phyloP scores from a whole-genome alignment of 495 filamentous ascomycete genomes.

The Penicillium malachiteum region DNA sequence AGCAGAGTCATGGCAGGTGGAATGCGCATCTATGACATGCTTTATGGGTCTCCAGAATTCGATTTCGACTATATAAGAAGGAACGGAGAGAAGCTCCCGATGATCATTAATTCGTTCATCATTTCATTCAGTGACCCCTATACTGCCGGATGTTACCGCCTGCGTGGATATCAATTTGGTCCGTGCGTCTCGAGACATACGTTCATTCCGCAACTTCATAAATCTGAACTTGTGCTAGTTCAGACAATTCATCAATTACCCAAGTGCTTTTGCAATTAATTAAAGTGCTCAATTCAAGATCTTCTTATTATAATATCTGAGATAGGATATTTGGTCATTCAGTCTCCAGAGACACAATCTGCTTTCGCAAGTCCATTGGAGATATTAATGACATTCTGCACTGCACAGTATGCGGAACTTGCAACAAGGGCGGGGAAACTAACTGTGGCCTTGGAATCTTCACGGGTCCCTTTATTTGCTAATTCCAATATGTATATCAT shows the following conservation, averaged over 20 bases:
- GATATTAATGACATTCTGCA: constrained; percentile 68
- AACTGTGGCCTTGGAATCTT: not conserved
- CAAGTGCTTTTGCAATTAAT: too few species aligned
- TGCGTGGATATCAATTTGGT: constrained; percentile 25
- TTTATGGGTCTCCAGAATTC: not conserved
- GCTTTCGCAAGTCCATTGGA: constrained; percentile 72
- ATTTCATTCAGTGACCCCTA: constrained; percentile 18
- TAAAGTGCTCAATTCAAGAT: not conserved
- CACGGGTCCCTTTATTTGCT: not conserved
- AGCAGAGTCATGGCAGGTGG: constrained; percentile 46
- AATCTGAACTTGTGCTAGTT: too few species aligned
- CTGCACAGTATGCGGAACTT: constrained; percentile 82
- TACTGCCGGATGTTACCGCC: constrained; percentile 41
- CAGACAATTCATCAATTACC: too few species aligned
- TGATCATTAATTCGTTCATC: constrained; percentile 20
- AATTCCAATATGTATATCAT: constrained; percentile 52
- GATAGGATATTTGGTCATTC: constrained; percentile 85
- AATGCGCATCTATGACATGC: constrained; percentile 19
- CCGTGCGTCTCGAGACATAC: constrained; percentile 33
- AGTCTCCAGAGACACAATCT: constrained; percentile 93
- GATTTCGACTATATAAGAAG: not conserved
- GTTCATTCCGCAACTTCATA: not conserved
- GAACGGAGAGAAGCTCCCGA: constrained; percentile 10
- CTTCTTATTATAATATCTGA: constrained; percentile 60
- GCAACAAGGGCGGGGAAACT: constrained; percentile 66